These are phyloP conservation scores for Senna tora DNA, from an alignment of 306 rosid species.

Conservation along the genomic window DNA sequence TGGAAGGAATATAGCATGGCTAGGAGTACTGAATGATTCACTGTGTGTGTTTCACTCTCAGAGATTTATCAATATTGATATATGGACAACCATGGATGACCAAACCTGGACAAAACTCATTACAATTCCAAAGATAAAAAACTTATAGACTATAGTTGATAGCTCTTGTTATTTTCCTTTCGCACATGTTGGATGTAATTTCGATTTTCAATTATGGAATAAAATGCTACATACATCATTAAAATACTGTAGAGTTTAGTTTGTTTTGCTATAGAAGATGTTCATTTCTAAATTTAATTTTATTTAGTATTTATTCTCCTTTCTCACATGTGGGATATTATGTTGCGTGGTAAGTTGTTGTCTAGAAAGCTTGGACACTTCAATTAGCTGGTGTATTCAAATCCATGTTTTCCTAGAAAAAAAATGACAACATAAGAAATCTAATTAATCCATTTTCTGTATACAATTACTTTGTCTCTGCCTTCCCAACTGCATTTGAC, in stretches of 20 bases:
- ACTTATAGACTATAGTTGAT: too few relatives aligned
- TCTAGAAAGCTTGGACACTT: too few relatives aligned
- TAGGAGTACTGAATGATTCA: constrained; percentile 21
- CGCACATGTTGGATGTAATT: background rate
- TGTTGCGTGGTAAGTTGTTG: background rate
- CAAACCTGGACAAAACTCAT: constrained; percentile 16
- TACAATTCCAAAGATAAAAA: constrained; percentile 19
- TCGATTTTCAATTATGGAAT: too few relatives aligned
- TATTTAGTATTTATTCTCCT: background rate
- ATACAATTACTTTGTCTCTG: too few relatives aligned
- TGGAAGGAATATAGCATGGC: constrained; percentile 18
- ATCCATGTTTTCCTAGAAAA: too few relatives aligned
- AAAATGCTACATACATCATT: background rate
- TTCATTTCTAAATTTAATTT: too few relatives aligned
- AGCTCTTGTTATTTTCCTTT: constrained; percentile 32
- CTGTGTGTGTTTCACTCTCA: constrained; percentile 24
- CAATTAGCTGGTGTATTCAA: too few relatives aligned
- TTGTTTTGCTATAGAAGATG: too few relatives aligned
- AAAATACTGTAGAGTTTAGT: background rate
- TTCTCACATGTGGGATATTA: background rate
- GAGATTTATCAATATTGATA: background rate
- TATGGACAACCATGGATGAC: constrained; percentile 28
- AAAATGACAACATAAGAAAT: too few relatives aligned
- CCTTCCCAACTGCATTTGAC: too few relatives aligned
- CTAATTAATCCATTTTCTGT: too few relatives aligned